These are phyloP conservation scores for Aspergillus avenaceus DNA, from an alignment of 495 filamentous ascomycete species.

Conservation along the genomic window DNA sequence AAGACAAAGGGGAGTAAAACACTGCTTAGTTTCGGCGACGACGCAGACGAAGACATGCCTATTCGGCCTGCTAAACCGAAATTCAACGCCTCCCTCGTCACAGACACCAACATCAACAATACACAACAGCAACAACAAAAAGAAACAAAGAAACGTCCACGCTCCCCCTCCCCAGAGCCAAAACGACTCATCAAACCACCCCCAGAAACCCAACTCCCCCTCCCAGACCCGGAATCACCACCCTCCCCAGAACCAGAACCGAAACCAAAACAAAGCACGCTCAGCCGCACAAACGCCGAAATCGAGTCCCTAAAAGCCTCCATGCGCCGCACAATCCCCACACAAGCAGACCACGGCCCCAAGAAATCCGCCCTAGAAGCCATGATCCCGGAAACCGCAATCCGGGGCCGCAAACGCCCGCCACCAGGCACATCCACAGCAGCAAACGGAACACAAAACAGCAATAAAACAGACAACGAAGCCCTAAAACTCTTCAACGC, in stretches of 20 bases:
- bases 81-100: constrained; percentile 82
- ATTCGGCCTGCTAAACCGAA: constrained; percentile 74
- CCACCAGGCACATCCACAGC: constrained; percentile 35
- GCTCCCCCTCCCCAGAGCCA: constrained; percentile 26
- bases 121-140: constrained; percentile 7
- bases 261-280: constrained; percentile 49
- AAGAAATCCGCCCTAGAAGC: constrained; percentile 70
- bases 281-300: constrained; percentile 82
- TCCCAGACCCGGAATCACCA: constrained; percentile 42
- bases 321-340: constrained; percentile 74
- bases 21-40: constrained; percentile 84
- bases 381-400: constrained; percentile 78
- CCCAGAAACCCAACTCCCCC: constrained; percentile 39
- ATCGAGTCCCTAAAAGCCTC: constrained; percentile 88
- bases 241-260: constrained; percentile 47
- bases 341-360: constrained; percentile 47
- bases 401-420: constrained; percentile 75
- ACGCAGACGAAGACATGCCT: constrained; percentile 60
- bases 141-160: constrained; percentile 25
- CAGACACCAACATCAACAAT: constrained; percentile 28
- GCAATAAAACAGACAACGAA: constrained; percentile 52
- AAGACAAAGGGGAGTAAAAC: constrained; percentile 77
- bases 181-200: constrained; percentile 30
- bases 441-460: constrained; percentile 22
- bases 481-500: constrained; percentile 65